Evolutionary conservation across 805 yeast species (phyloP), one percentile per base, ranked within the genome.

Genomic region (Candida boleticola): DNA sequence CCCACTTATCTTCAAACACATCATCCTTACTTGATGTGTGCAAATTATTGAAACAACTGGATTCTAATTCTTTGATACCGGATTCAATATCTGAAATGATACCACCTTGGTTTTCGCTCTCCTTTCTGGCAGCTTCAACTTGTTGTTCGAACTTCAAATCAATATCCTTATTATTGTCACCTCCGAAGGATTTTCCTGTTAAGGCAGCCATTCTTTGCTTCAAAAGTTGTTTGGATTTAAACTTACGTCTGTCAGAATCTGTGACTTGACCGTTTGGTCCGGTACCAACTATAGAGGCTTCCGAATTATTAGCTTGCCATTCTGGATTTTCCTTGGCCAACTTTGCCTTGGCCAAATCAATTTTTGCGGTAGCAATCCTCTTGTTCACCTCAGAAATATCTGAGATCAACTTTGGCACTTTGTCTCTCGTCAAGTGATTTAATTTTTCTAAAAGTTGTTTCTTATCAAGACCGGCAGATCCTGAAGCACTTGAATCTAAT

Each of bases 141-240:
- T 79, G 83, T 44, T 71, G 74, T 39, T 73, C 74, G 47, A 83
- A 71, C 44, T 69, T 66, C 5, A 66, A 60, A 46, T 83, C 88
- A 39, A 79, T 75, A 40, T 72, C 76, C 30, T 80, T 79, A 51
- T 76, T 73, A 3, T 66, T 68, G 19, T 71, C 73, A 33, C 68
- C 60, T 25, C 66, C 66, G 5, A 29, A 33, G 9, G 55, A 37
- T 54, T 82, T 84, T 4, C 97, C 97, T 0, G 97, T 90, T 54
- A 92, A 75, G 3, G 92, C 88, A 22, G 96, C 95, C 95, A 92
- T 89, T 51, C 96, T 77, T 39, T 90, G 86, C 48, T 82, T 81
- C 52, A 93, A 71, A 43, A 82, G 66, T 31, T 92, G 95, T 56
- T 85, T 84, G 32, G 87, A 82, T 51, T 77, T 83, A 30, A 92